These are phyloP conservation scores for Trifolium dubium DNA, from an alignment of 306 rosid genomes.

Conservation along the genomic window DNA sequence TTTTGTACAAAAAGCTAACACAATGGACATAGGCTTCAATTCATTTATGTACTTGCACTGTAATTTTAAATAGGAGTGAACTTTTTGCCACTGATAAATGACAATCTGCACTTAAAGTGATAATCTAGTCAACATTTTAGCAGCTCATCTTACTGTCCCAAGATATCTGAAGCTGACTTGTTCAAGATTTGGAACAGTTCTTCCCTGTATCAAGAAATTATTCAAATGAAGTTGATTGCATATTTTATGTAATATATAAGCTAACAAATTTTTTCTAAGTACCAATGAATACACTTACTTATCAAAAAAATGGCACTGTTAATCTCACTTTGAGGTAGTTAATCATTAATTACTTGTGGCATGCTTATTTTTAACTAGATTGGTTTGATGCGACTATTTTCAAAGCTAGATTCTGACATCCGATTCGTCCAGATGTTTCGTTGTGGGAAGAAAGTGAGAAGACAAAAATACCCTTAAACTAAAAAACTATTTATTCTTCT, in stretches of 20 bases:
- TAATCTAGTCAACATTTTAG: slow-evolving; percentile 21
- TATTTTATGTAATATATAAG: slow-evolving; percentile 10
- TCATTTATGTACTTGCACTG: slow-evolving; percentile 35
- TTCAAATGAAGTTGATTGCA: slow-evolving; percentile 29
- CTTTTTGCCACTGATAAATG: slow-evolving; percentile 1
- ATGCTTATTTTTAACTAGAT: neutral
- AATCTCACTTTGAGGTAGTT: neutral
- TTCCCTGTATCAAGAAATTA: slow-evolving; percentile 59
- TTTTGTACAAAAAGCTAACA: slow-evolving; percentile 20
- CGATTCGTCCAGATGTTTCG: neutral
- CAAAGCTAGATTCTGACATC: neutral
- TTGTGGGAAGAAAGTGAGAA: neutral
- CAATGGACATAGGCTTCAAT: slow-evolving; percentile 21
- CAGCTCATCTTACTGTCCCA: slow-evolving; percentile 64
- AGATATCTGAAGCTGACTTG: slow-evolving; percentile 63
- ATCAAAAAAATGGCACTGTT: neutral
- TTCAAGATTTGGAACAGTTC: slow-evolving; percentile 68
- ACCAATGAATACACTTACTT: neutral
- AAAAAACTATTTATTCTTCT: too few relatives aligned
- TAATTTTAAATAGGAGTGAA: slow-evolving; percentile 13
- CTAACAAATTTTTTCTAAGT: slow-evolving; percentile 8
- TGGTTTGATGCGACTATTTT: neutral
- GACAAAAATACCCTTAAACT: neutral
- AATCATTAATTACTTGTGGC: neutral
- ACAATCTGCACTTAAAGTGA: slow-evolving; percentile 25